These are phyloP conservation scores for Pilaira anomala DNA, from an alignment of 192 early-diverging fungal genomes.

Conservation along the genomic window DNA sequence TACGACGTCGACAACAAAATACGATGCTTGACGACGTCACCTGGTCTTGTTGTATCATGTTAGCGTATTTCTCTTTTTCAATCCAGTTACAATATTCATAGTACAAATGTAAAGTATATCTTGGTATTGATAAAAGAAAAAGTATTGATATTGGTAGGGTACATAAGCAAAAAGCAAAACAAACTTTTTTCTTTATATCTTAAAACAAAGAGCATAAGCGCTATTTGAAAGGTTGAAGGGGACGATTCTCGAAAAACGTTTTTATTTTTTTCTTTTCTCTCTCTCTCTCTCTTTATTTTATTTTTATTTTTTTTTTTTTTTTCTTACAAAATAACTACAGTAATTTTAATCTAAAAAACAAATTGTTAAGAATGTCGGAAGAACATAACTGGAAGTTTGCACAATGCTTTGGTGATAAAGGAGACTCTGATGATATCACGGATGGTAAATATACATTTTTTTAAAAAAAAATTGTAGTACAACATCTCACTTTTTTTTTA, in stretches of 20 bases:
- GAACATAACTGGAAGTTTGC: conserved; percentile 77
- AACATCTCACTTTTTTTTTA: conserved; percentile 33
- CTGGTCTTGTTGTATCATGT: no score
- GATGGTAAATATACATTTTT: conserved; percentile 65
- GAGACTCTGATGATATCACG: conserved; percentile 90
- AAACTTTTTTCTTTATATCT: no score
- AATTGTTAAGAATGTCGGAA: conserved; percentile 19
- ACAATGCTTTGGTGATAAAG: conserved; percentile 96
- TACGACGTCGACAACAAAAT: no score
- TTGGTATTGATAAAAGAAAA: no score
- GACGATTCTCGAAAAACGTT: neutral
- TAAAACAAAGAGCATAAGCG: no score
- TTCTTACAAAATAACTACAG: neutral
- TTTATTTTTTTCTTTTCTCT: neutral
- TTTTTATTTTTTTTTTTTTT: conserved; percentile 2
- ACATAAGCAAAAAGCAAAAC: no score
- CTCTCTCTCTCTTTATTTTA: neutral
- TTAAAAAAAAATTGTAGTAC: neutral
- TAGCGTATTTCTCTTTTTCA: no score
- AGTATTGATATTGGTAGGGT: no score
- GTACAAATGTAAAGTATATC: no score
- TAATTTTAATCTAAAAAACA: no score
- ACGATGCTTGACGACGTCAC: no score
- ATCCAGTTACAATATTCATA: no score
- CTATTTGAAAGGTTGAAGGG: neutral